Base-by-base conservation (phyloP, 2,329 filamentous ascomycete species). In the Trichocomaceae sp. region DNA sequence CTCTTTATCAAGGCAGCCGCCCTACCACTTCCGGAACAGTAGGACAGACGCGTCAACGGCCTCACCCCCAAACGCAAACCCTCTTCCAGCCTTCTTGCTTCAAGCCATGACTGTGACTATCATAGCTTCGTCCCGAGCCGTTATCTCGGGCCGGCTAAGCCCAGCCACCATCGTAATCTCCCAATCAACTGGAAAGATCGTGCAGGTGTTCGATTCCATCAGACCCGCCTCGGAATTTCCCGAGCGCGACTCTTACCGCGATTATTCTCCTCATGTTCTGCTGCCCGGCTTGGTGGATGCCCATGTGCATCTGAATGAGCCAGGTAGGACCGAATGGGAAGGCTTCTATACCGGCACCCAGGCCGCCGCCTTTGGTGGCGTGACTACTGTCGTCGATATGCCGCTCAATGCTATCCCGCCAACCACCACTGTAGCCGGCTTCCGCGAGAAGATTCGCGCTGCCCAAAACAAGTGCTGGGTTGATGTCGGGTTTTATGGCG, bases 301-400 rank as follows among this genome's bases (percentile, higher is more conserved):
- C 35, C 93, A 99, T 70, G 93, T 99, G 37, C 93, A 99, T 75
- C 83, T 97, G 63, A 97, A 97, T 67, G 93, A 99, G 75, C 93
- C 93, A 0, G 93, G 93, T 42, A 83, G 93, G 55, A 96, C 92
- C 51, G 92, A 96, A 81, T 97, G 93, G 93, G 93, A 99, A 69
- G 93, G 93, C 10, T 99, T 99, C 77, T 88, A 86, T 77, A 96
- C 91, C 0, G 93, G 93, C 48, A 97, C 93, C 22, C 83, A 88
- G 63, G 93, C 93, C 33, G 93, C 93, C 3, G 93, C 93, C 10
- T 95, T 92, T 63, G 93, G 93, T 41, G 93, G 93, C 64, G 93
- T 97, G 23, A 99, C 93, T 4, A 97, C 93, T 0, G 90, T 99
- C 9, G 78, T 99, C 65, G 93, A 97, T 72, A 99, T 99, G 93